These are phyloP conservation scores for Chloris gayana DNA, from an alignment of 176 grass and related monocot species.

Conservation along the genomic window DNA sequence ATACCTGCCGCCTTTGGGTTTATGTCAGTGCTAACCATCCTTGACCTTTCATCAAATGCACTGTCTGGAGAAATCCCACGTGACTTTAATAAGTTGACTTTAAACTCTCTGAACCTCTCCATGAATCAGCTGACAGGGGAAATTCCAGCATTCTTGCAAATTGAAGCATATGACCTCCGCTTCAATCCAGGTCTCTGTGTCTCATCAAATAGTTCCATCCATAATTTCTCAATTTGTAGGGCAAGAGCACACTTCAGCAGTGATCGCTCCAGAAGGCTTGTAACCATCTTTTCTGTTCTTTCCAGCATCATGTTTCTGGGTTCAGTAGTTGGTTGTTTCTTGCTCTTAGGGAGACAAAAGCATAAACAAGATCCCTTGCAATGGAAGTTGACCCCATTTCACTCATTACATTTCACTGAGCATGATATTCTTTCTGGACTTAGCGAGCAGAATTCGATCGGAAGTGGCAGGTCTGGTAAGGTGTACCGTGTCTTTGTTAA, in stretches of 20 bases:
- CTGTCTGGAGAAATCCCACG: conserved; percentile 52
- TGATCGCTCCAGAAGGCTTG: conserved; percentile 11
- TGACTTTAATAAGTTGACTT: conserved; percentile 23
- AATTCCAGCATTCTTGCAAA: conserved; percentile 51
- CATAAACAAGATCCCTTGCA: conserved; percentile 14
- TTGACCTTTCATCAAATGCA: conserved; percentile 62
- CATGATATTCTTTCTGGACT: conserved; percentile 41
- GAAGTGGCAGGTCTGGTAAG: conserved; percentile 62
- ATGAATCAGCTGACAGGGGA: conserved; percentile 58
- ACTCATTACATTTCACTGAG: conserved; percentile 44
- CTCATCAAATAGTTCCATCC: conserved; percentile 12
- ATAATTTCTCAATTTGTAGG: conserved; percentile 35
- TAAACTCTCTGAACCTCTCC: conserved; percentile 56
- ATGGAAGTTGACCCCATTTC: conserved; percentile 65
- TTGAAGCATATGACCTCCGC: conserved; percentile 41
- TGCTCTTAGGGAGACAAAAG: conserved; percentile 26
- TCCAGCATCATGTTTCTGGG: conserved; percentile 22
- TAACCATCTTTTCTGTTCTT: conserved; percentile 31
- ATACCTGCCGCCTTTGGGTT: conserved; percentile 51
- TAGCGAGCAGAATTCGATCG: conserved; percentile 57
- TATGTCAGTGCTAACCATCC: conserved; percentile 35
- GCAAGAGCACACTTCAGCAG: conserved; percentile 6
- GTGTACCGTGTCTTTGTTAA: conserved; percentile 49
- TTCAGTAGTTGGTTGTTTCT: conserved; percentile 20
- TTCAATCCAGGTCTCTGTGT: conserved; percentile 72